phyloP scores from a whole-genome alignment of 192 early-diverging fungal species.

The Linderina pennispora region DNA sequence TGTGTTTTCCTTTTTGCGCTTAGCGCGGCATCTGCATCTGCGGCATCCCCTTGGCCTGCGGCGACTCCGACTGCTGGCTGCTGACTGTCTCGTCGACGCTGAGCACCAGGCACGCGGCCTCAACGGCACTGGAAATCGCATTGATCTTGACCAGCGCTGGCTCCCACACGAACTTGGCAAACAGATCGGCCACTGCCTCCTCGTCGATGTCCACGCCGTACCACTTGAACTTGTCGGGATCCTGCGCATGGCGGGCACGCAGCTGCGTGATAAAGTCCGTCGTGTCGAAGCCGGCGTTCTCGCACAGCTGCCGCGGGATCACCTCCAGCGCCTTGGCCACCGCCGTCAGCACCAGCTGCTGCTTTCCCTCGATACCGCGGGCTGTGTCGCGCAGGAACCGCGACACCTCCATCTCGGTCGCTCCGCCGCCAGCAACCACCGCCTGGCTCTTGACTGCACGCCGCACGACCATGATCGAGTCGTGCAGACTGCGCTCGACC shows the following conservation, averaged over 20 bases:
- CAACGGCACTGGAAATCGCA: constrained; percentile 85
- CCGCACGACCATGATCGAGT: constrained; percentile 99
- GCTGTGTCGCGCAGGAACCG: constrained; percentile 90
- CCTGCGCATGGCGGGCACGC: constrained; percentile 77
- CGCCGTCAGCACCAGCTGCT: constrained; percentile 93
- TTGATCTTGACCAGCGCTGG: constrained; percentile 98
- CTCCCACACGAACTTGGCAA: constrained; percentile 95
- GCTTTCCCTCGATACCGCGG: constrained; percentile 94
- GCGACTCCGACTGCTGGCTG: constrained; percentile 77
- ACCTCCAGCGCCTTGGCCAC: constrained; percentile 95
- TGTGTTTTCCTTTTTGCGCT: too few relatives aligned
- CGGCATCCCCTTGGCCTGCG: constrained; percentile 50
- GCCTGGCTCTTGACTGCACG: constrained; percentile 94
- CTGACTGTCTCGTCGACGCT: constrained; percentile 97
- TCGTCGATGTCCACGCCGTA: constrained; percentile 87
- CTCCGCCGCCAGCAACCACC: constrained; percentile 96
- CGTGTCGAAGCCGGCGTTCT: constrained; percentile 98
- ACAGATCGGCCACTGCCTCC: constrained; percentile 87
- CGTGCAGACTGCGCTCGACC: constrained; percentile 94
- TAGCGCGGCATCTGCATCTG: too few relatives aligned
- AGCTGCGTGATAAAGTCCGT: constrained; percentile 97
- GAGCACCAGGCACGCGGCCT: constrained; percentile 94
- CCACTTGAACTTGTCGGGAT: constrained; percentile 66
- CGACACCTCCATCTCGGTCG: constrained; percentile 97
- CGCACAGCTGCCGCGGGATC: constrained; percentile 96